Conservation (phyloP, 2,329 filamentous ascomycete species). For the Xylariaceae sp. region DNA sequence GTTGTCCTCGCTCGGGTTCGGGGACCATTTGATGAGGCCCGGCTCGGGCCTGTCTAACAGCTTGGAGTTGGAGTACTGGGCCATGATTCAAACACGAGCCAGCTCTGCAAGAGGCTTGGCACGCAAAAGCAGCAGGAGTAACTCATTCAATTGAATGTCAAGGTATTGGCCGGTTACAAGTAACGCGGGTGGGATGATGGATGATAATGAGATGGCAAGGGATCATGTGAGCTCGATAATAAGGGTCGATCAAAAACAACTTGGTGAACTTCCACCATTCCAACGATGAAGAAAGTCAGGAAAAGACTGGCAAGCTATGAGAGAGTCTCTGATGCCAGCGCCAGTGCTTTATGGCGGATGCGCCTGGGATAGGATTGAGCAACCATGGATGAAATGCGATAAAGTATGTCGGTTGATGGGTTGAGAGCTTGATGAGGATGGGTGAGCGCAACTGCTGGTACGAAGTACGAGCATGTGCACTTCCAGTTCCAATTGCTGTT, state of each 20-base stretch:
- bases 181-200: background rate
- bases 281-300: background rate
- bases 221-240: slow-evolving; percentile 1
- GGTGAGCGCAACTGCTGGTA: background rate
- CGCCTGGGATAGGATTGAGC: background rate
- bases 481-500: too few relatives aligned
- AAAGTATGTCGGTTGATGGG: background rate
- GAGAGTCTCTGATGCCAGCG: background rate
- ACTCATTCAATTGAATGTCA: background rate
- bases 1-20: slow-evolving; percentile 53
- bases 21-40: slow-evolving; percentile 64
- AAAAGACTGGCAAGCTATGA: background rate
- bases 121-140: background rate
- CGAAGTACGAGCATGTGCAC: too few relatives aligned
- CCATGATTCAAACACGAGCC: slow-evolving; percentile 15
- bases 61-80: slow-evolving; percentile 27
- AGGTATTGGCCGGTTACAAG: background rate
- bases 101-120: background rate
- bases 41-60: slow-evolving; percentile 57
- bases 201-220: background rate
- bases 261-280: slow-evolving; percentile 2
- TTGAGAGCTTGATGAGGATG: background rate
- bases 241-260: background rate
- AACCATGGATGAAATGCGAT: background rate
- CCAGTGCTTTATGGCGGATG: background rate